phyloP scores from a whole-genome alignment of 305 asterid species.

The Fraxinus paxiana region DNA sequence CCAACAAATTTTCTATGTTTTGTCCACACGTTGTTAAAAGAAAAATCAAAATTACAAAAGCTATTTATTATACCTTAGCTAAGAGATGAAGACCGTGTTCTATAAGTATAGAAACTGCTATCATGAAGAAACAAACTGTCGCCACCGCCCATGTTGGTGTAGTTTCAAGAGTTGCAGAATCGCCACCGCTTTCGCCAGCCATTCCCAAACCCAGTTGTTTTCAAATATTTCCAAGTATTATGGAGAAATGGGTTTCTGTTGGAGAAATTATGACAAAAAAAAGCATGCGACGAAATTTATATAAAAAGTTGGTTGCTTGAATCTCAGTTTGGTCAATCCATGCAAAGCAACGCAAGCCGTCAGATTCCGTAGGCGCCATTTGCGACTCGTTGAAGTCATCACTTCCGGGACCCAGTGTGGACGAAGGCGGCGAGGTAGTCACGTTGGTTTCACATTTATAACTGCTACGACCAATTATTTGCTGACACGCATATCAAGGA shows the following conservation, averaged over 20 bases:
- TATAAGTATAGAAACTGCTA: constrained; percentile 48
- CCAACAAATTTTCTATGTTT: not conserved
- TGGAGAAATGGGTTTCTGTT: not conserved
- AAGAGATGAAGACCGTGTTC: constrained; percentile 62
- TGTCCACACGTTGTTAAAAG: not conserved
- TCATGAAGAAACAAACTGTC: constrained; percentile 50
- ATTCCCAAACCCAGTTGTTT: constrained; percentile 18
- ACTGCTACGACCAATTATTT: not conserved
- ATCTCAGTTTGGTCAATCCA: constrained; percentile 16
- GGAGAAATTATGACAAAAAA: not conserved
- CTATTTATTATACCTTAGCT: constrained; percentile 42
- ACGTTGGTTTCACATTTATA: not conserved
- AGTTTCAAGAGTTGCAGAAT: constrained; percentile 31
- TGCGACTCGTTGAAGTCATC: not conserved
- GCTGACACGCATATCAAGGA: not conserved
- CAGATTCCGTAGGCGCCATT: constrained; percentile 11
- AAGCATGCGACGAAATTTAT: not conserved
- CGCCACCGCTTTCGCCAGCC: constrained; percentile 36
- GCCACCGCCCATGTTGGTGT: constrained; percentile 85
- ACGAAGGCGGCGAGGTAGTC: constrained; percentile 18
- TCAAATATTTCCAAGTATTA: not conserved
- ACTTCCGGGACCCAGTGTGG: constrained; percentile 3
- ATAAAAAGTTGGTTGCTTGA: not conserved
- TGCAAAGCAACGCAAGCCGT: not conserved
- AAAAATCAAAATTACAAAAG: not conserved